Base-by-base conservation (phyloP, 257 asterid species). In the Primulina tabacum region DNA sequence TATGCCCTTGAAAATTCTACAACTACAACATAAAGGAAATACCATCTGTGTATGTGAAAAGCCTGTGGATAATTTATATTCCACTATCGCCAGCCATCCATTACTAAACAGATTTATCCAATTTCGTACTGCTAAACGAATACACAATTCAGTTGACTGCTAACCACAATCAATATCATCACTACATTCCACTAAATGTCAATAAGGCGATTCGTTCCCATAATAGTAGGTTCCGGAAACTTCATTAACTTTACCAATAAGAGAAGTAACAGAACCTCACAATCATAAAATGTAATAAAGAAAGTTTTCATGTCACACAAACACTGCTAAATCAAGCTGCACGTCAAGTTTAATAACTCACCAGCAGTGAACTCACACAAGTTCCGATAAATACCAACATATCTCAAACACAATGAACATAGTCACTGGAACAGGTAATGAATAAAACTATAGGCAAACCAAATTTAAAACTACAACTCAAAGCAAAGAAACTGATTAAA, bases 391-490 rank as follows among this genome's bases (percentile, higher is more conserved):
- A 68, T 59, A 78, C 76, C 62, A 79, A 64, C 52, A 84, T 77
- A 80, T 78, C 81, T 81, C 81, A 75, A 76, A 76, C 85, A 82
- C 70, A 69, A 80, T 64, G 81, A 47, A 68, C 53, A 61, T 71
- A 64, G 72, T 83, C 84, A 71, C 76, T 82, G 75, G 79, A 80
- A 70, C 75, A 82, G 81, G 77, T 74, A 82, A 71, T 53, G 71
- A 71, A 59, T 67, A 74, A 50, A 74, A 78, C 82, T 67, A 82
- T 64, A 81, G 77, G 83, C 84, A 81, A 82, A 79, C 87, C 75
- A 35, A 66, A 81, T 79, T 71, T 71, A 76, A 74, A 76, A 78
- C 88, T 86, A 83, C 83, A 88, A 28, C 76, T 80, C 33, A 83
- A 80, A 67, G 75, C 76, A 80, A 71, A 80, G 21, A 50, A 47